These are phyloP conservation scores for Dissophora ornata DNA, from an alignment of 192 early-diverging fungal species.

Conservation along the genomic window DNA sequence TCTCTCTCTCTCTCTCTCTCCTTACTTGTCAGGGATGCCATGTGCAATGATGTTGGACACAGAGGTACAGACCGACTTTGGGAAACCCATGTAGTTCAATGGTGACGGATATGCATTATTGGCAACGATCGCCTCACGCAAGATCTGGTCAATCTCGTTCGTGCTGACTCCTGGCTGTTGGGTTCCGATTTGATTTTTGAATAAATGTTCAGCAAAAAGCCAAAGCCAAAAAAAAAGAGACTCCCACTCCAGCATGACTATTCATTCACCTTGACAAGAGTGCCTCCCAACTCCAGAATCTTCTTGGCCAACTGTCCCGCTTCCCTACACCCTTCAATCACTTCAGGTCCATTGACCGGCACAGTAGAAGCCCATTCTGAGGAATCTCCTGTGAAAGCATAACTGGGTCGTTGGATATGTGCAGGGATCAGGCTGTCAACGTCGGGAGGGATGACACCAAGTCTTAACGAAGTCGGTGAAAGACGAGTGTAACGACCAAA, in stretches of 20 bases:
- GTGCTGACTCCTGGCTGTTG: constrained; percentile 79
- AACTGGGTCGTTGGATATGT: constrained; percentile 65
- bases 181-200: too few relatives aligned
- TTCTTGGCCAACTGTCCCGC: constrained; percentile 69
- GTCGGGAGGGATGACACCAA: constrained; percentile 30
- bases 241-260: too few relatives aligned
- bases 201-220: constrained; percentile 17
- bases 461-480: constrained; percentile 29
- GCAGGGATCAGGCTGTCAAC: constrained; percentile 50
- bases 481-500: constrained; percentile 49
- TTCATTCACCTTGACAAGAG: constrained; percentile 57
- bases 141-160: constrained; percentile 93
- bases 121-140: constrained; percentile 93
- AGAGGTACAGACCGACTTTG: constrained; percentile 93
- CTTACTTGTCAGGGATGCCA: constrained; percentile 88
- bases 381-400: constrained; percentile 65
- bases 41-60: constrained; percentile 88
- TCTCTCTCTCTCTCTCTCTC: too few relatives aligned
- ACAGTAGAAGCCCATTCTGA: constrained; percentile 58
- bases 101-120: constrained; percentile 95
- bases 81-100: constrained; percentile 96
- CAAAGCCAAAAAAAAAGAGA: too few relatives aligned
- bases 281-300: constrained; percentile 65
- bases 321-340: constrained; percentile 56
- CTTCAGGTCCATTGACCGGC: constrained; percentile 52